Evolutionary conservation across 139 green algal species (phyloP), one percentile per base, ranked within the genome.

Genomic region (Volvox reticuliferus): DNA sequence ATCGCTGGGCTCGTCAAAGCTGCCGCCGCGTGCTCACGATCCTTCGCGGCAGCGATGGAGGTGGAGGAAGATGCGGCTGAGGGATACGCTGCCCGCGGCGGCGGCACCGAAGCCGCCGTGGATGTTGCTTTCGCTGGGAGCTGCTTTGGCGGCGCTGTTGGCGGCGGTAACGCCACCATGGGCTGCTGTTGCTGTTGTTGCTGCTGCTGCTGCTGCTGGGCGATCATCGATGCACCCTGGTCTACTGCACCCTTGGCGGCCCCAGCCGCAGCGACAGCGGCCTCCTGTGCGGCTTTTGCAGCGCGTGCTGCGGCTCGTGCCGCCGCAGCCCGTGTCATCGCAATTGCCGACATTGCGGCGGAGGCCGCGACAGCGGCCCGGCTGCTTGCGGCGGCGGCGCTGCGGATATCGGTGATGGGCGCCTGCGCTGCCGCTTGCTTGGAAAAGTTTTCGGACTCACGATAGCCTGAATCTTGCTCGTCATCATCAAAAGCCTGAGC

Each of bases 241-340:
- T 82, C 84, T 55, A 79, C 68, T 0, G 77, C 86, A 24, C 73
- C 33, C 50, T 88, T 84, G 12, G 84, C 92, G 24, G 88, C 92
- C 1, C 79, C 90, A 0, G 87, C 86, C 24, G 86, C 91, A 37
- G 87, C 91, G 1, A 86, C 93, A 16, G 93, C 93, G 1, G 88
- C 89, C 75, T 85, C 68, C 75, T 90, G 88, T 13, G 78, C 90
- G 12, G 92, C 92, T n/a, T 55, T 87, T 62, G 95, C 92, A 0
- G 95, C 94, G 36, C 95, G 92, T 20, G 96, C 93, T 22, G 96
- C 97, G 20, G 96, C 97, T 5, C 97, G 92, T 21, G 97, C 97
- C 26, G 97, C 96, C 5, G 96, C 97, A 21, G 96, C 97, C 82
- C 97, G 97, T 26, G 97, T 98, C 75, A 99, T 97, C 0, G 97